Base-by-base conservation (phyloP, 2,329 filamentous ascomycete species). In the Cordyceps pruinosa region DNA sequence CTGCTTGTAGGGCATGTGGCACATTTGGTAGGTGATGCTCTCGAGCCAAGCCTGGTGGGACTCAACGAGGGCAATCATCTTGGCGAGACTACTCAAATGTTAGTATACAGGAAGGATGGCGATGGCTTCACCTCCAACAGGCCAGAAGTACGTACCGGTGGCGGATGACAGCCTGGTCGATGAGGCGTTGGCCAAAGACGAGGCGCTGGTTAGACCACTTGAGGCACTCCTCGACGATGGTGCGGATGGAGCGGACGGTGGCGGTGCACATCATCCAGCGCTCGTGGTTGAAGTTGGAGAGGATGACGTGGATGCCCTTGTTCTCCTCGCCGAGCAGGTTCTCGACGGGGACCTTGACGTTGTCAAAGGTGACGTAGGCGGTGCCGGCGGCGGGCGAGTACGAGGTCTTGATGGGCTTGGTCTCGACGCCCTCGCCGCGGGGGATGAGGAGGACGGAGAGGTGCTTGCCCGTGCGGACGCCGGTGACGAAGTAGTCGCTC, bases 281-380 rank as follows among this genome's bases (percentile, higher is more conserved):
- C 75, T 91, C 89, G 73, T 94, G 89, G 77, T 94, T 94, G 76
- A 95, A 95, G 75, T 95, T 95, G 73, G 82, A 84, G 68, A 94
- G 75, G 67, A 95, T 90, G 30, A 94, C 88, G 60, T 86, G 81
- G 67, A 95, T 92, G 7, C 90, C 90, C 75, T 93, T 89, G 77
- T 94, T 84, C 73, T 95, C 90, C 68, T 89, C 77, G 60, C 90
- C 90, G 6, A 96, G 76, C 17, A 95, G 75, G 70, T 94, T 86
- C 68, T 85, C 81, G 0, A 84, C 86, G 0, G 90, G 90, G 0
- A 95, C 90, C 75, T 90, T 91, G 71, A 92, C 89, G 63, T 94
- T 88, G 72, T 92, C 88, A 70, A 89, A 93, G 51, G 90, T 89
- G 65, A 95, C 82, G 69, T 83, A 93, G 3, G 88, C 82, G 0